These are phyloP conservation scores for Nymphaea thermarum DNA, from an alignment of 164 flowering plant genomes.

Conservation along the genomic window DNA sequence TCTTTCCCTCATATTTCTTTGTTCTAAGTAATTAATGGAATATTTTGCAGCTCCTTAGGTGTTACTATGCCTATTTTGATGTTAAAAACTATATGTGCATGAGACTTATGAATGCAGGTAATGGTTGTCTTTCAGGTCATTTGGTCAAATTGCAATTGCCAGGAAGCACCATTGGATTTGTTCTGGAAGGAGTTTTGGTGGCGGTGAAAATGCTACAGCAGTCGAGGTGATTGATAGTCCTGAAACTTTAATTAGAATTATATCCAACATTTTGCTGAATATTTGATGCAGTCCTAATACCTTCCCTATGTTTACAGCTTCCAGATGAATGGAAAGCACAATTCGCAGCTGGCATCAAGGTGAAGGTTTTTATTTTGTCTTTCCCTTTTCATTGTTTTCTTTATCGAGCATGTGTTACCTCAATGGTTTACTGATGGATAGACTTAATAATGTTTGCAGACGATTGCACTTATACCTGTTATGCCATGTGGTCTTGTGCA, in stretches of 20 bases:
- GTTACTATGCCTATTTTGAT: too few relatives aligned
- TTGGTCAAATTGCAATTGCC: slow-evolving; percentile 55
- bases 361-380: slow-evolving; percentile 8
- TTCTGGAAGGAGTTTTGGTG: slow-evolving; percentile 12
- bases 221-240: slow-evolving; percentile 31
- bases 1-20: too few relatives aligned
- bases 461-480: slow-evolving; percentile 68
- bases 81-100: neutral
- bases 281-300: neutral
- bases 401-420: neutral
- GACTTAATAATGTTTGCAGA: slow-evolving; percentile 32
- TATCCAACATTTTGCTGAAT: neutral
- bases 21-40: too few relatives aligned
- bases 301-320: slow-evolving; percentile 26
- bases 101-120: neutral
- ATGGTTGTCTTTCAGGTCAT: slow-evolving; percentile 30
- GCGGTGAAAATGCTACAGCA: slow-evolving; percentile 15
- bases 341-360: slow-evolving; percentile 73
- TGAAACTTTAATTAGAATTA: neutral
- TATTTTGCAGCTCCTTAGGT: too few relatives aligned
- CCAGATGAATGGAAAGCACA: slow-evolving; percentile 60
- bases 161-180: slow-evolving; percentile 48
- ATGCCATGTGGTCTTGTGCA: slow-evolving; percentile 78
- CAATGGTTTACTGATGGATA: neutral
- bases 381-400: neutral